These are phyloP conservation scores for Podila epigama DNA, from an alignment of 192 early-diverging fungal species.

Conservation along the genomic window DNA sequence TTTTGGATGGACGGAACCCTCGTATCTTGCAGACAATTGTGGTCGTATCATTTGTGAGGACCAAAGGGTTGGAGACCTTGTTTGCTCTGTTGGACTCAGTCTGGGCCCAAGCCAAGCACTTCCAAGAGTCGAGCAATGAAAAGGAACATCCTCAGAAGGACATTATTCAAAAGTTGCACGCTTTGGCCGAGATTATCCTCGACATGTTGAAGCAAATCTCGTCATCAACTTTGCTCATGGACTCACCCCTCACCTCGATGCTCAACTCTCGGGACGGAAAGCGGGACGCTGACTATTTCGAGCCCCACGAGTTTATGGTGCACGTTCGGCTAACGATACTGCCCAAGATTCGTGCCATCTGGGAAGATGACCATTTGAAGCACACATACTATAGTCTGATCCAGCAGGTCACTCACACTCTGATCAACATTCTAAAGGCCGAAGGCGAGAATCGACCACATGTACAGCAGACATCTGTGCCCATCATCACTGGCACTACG, in stretches of 20 bases:
- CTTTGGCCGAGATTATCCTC: conserved; percentile 63
- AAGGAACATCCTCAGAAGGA: conserved; percentile 51
- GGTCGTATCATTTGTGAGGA: conserved; percentile 66
- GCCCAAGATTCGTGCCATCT: conserved; percentile 67
- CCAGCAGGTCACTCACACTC: conserved; percentile 64
- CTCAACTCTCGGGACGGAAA: conserved; percentile 65
- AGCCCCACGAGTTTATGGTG: conserved; percentile 73
- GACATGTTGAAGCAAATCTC: conserved; percentile 71
- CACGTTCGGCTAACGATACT: conserved; percentile 66
- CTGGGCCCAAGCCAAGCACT: conserved; percentile 54
- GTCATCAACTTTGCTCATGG: conserved; percentile 75
- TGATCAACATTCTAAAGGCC: conserved; percentile 74
- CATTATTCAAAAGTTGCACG: conserved; percentile 46
- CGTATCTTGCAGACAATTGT: conserved; percentile 67
- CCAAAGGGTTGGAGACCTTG: conserved; percentile 59
- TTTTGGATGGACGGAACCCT: conserved; percentile 67
- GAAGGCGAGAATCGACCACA: conserved; percentile 69
- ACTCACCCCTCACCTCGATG: conserved; percentile 71
- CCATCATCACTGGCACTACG: conserved; percentile 3
- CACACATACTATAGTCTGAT: conserved; percentile 61
- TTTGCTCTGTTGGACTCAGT: conserved; percentile 52
- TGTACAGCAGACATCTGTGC: conserved; percentile 15
- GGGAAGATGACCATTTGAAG: conserved; percentile 67
- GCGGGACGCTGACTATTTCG: conserved; percentile 69
- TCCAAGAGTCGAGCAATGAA: conserved; percentile 22